A percentile compares a stretch with the other conserved stretches of the same genome.
These are phyloP conservation scores for Corchorus capsularis DNA, from an alignment of 345 rosid species.

Conservation along the genomic window DNA sequence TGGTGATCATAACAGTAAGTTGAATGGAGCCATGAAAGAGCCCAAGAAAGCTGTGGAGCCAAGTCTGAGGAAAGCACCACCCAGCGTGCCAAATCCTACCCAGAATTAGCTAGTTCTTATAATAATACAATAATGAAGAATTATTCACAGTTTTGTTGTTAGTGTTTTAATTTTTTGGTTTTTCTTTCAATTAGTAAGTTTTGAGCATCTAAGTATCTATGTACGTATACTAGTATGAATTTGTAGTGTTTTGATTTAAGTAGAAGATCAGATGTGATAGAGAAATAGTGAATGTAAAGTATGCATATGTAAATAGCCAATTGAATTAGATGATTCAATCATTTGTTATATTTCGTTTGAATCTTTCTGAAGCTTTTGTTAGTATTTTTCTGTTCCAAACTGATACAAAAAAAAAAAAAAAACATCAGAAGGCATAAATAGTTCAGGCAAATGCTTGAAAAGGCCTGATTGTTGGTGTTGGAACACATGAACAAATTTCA, in stretches of 20 bases:
- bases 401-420: not conserved
- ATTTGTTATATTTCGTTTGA: not conserved
- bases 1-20: conserved; percentile 3
- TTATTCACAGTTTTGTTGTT: not conserved
- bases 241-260: not conserved
- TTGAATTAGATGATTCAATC: conserved; percentile 1
- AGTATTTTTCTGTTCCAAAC: not conserved
- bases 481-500: not conserved
- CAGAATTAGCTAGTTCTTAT: conserved; percentile 40
- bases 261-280: not conserved
- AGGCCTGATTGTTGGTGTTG: not conserved
- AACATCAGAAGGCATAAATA: not conserved
- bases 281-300: not conserved
- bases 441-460: not conserved
- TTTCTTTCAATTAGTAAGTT: not conserved
- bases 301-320: not conserved
- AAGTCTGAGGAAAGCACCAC: conserved; percentile 55
- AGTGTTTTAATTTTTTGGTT: not conserved
- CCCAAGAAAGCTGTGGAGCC: conserved; percentile 55
- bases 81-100: conserved; percentile 54
- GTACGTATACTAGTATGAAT: not conserved
- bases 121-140: not conserved
- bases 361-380: not conserved
- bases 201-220: not conserved
- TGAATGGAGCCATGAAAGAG: conserved; percentile 26